Evolutionary conservation across 1,139 yeast species (phyloP).

Genomic region (Hansenula sp.): DNA sequence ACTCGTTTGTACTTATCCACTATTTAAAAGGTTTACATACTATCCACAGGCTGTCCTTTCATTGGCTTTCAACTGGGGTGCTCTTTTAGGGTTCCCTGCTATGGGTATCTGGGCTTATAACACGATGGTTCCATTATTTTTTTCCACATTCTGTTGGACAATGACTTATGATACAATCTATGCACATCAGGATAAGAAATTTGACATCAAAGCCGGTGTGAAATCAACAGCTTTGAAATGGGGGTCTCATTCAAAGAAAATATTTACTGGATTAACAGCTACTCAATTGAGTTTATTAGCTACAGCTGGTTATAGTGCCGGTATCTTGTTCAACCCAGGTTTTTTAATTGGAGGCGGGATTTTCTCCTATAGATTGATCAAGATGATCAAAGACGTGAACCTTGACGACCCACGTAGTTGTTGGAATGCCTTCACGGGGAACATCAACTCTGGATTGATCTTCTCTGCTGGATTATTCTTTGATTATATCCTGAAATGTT

Average conservation of each 20-base stretch:
- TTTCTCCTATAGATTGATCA: slow-evolving; percentile 65
- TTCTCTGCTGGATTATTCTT: slow-evolving; percentile 72
- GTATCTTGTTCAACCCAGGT: slow-evolving; percentile 73
- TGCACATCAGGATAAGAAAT: slow-evolving; percentile 94
- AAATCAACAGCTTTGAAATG: slow-evolving; percentile 94
- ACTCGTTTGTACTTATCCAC: slow-evolving; percentile 81
- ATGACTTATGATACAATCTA: slow-evolving; percentile 94
- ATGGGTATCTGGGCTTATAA: slow-evolving; percentile 78
- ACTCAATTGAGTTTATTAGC: slow-evolving; percentile 65
- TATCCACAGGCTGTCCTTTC: slow-evolving; percentile 88
- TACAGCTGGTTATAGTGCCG: slow-evolving; percentile 74
- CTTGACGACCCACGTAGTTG: slow-evolving; percentile 77
- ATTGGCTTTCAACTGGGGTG: slow-evolving; percentile 93
- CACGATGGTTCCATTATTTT: slow-evolving; percentile 74
- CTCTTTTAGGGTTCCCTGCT: slow-evolving; percentile 91
- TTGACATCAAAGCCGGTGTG: slow-evolving; percentile 85
- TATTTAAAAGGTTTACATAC: slow-evolving; percentile 90
- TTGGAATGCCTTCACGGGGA: slow-evolving; percentile 75
- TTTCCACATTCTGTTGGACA: slow-evolving; percentile 85
- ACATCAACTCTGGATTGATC: slow-evolving; percentile 77
- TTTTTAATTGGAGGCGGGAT: slow-evolving; percentile 62
- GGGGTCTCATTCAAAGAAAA: slow-evolving; percentile 74
- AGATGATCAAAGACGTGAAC: slow-evolving; percentile 68
- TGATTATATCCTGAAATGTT: slow-evolving; percentile 56
- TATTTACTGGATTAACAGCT: slow-evolving; percentile 56